phyloP scores from a whole-genome alignment of 2,329 filamentous ascomycete genomes.

The Xenosphaeropsis pyriputrescens region DNA sequence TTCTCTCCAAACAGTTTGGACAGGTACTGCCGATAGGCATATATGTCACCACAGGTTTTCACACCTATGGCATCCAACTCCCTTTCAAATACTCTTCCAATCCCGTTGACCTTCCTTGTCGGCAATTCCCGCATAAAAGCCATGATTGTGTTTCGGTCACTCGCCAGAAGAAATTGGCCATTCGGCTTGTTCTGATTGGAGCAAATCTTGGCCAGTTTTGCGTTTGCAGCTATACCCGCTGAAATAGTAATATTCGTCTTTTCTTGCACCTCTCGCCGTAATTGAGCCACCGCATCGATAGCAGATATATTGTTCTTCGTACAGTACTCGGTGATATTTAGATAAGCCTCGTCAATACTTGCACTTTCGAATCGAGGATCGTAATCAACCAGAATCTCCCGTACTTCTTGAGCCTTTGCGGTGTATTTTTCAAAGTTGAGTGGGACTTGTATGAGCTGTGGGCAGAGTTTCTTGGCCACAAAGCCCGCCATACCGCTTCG shows the following conservation, averaged over 20 bases:
- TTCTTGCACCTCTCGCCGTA: slow-evolving; percentile 63
- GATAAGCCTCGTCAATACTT: slow-evolving; percentile 90
- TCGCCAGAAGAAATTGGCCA: slow-evolving; percentile 68
- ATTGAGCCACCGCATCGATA: slow-evolving; percentile 59
- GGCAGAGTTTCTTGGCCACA: slow-evolving; percentile 88
- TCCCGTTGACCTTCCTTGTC: slow-evolving; percentile 82
- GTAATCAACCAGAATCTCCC: slow-evolving; percentile 71
- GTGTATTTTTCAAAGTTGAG: slow-evolving; percentile 85
- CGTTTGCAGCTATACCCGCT: slow-evolving; percentile 86
- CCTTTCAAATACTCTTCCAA: slow-evolving; percentile 87
- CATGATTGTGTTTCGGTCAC: slow-evolving; percentile 62
- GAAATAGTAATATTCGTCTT: slow-evolving; percentile 78
- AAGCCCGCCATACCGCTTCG: slow-evolving; percentile 94
- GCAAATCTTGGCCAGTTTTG: slow-evolving; percentile 86
- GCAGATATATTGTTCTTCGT: slow-evolving; percentile 49
- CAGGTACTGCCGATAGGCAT: slow-evolving; percentile 57
- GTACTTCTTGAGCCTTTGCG: slow-evolving; percentile 77
- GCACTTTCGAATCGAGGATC: slow-evolving; percentile 85
- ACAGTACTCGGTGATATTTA: slow-evolving; percentile 89
- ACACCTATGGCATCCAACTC: slow-evolving; percentile 80
- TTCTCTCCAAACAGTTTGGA: slow-evolving; percentile 80
- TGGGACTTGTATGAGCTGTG: slow-evolving; percentile 66
- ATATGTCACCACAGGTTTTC: slow-evolving; percentile 80
- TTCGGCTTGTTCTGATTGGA: slow-evolving; percentile 96
- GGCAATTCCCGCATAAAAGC: slow-evolving; percentile 73